phyloP scores from a whole-genome alignment of 2,329 filamentous ascomycete genomes.

The Parastagonospora nodorum region DNA sequence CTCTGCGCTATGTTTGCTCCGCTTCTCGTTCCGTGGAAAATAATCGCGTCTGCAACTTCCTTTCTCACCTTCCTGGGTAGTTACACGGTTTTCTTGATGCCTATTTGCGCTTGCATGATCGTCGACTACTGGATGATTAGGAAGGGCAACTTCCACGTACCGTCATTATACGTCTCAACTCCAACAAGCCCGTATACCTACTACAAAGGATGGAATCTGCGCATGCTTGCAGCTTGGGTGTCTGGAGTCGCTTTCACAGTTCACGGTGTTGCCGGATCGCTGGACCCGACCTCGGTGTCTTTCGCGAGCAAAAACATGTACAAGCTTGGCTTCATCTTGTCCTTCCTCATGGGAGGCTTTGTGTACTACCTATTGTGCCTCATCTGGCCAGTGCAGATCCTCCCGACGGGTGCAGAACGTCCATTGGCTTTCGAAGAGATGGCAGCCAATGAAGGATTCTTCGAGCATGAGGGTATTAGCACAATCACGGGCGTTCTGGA shows the following conservation, averaged over 20 bases:
- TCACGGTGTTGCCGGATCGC: constrained; percentile 21
- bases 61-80: constrained; percentile 35
- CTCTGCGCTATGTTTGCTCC: constrained; percentile 22
- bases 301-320: constrained; percentile 24
- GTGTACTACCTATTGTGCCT: constrained; percentile 20
- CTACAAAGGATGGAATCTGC: constrained; percentile 26
- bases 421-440: constrained; percentile 18
- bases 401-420: constrained; percentile 12
- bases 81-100: constrained; percentile 35
- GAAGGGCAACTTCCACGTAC: constrained; percentile 26
- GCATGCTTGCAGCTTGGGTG: constrained; percentile 23
- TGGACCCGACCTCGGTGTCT: constrained; percentile 18
- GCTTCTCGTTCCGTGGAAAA: constrained; percentile 31
- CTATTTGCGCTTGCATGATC: constrained; percentile 26
- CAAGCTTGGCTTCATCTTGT: constrained; percentile 21
- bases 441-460: constrained; percentile 21
- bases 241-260: constrained; percentile 24
- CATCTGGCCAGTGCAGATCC: constrained; percentile 18
- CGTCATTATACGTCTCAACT: constrained; percentile 15
- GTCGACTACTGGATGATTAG: constrained; percentile 23
- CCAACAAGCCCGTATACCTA: constrained; percentile 19
- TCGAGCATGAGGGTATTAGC: constrained; percentile 16
- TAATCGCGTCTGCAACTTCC: constrained; percentile 25
- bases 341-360: constrained; percentile 15
- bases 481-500: constrained; percentile 20